Base-by-base conservation (phyloP, 2,329 filamentous ascomycete genomes). In the Hypoxylon sp. region DNA sequence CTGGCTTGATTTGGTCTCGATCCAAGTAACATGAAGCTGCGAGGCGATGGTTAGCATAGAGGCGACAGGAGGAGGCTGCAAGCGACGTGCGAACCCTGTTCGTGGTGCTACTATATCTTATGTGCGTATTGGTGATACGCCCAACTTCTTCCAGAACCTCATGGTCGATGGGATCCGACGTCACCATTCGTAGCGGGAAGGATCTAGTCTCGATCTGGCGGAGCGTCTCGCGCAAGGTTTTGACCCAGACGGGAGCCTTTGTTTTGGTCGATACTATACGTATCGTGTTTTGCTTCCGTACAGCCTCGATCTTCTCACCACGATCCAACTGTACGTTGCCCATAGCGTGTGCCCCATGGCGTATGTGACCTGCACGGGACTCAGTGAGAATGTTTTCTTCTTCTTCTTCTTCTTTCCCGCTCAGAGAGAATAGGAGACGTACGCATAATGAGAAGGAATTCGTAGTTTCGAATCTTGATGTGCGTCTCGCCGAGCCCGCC, bases 391-490 rank as follows among this genome's bases (percentile, higher is more conserved):
- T 21, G 31, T 29, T 21, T 11, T 42, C 23, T 3, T n/a, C n/a
- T n/a, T n/a, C n/a, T n/a, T n/a, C n/a, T n/a, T n/a, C n/a, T n/a
- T n/a, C n/a, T n/a, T n/a, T n/a, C n/a, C n/a, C n/a, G n/a, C n/a
- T n/a, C n/a, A 29, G 10, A 10, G 53, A 23, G 4, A 10, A 24
- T 3, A 15, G 17, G 21, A n/a, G 62, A 68, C 56, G 68, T 73
- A 83, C 81, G 70, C 41, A 76, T 72, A 20, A 85, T 69, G 3
- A 83, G 74, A 26, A 69, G 62, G 58, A 83, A 82, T 48, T 79
- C 74, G 1, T 70, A 50, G 10, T 74, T 73, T 10, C 70, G 66
- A 17, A 84, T 62, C 57, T 65, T 72, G 5, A 84, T 55, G 2
- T 69, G 70, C 1, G 76, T 67, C 26, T 72, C 70, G 4, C 83